Base-by-base conservation (phyloP, 805 yeast species). In the Hanseniaspora guilliermondii region DNA sequence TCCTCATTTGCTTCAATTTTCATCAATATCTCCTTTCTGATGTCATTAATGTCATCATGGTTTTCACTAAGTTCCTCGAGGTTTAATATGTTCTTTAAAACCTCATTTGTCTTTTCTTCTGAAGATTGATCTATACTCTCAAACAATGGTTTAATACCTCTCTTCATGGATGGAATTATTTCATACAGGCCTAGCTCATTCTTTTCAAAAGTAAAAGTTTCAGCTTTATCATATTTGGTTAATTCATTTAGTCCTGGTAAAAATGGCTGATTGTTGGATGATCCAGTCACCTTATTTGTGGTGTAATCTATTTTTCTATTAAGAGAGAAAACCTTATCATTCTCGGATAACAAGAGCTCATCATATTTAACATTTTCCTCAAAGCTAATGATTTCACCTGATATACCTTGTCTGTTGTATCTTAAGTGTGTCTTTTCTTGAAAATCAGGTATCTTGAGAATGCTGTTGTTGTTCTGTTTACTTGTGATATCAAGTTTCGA, bases 171-270 rank as follows among this genome's bases (percentile, higher is more conserved):
- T 19, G 83, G 91, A 0, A 97, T 93, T 1, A 79, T 67, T 65
- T 87, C 94, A 62, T 83, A 85, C 37, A 93, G 67, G 0, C 97
- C 98, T 33, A 78, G 73, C 2, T 68, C 69, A 62, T 85, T 91
- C 62, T 82, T 76, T 61, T 84, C 93, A 47, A 85, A 63, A 12
- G n/a, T 60, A 56, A 52, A 56, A 55, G 17, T 58, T 39, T 40
- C 74, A 65, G 2, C 53, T 57, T 6, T 56, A 60, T 22, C 55
- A 59, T 55, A 55, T 8, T 60, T 60, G 4, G 55, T 55, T 11
- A 61, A 57, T 6, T 40, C 62, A n/a, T 78, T 60, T 2, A 97
- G 97, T 59, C 98, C 97, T 0, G 98, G 98, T 56, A 83, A 82
- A 64, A 93, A 93, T 0, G 98, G 98, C 62, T 91, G 68, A 61